phyloP scores from a whole-genome alignment of 2,329 filamentous ascomycete species.

The Nigrograna mackinnonii region DNA sequence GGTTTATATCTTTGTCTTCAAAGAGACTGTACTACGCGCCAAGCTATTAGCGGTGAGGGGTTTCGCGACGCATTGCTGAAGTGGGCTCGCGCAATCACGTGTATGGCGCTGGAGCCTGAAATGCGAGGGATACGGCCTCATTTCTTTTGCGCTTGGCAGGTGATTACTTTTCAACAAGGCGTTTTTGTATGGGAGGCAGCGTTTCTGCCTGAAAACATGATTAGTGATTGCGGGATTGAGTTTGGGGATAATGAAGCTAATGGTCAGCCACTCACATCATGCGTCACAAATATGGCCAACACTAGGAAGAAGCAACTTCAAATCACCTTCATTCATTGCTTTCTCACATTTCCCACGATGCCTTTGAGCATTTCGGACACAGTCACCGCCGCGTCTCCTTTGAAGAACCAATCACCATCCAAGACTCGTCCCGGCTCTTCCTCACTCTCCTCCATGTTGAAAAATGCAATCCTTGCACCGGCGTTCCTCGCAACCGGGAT shows the following conservation, averaged over 20 bases:
- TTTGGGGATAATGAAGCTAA: no score
- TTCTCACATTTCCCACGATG: no score
- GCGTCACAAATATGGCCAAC: no score
- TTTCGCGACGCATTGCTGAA: slow-evolving; percentile 8
- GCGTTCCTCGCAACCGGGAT: slow-evolving; percentile 13
- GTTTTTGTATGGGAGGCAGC: no score
- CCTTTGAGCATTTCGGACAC: slow-evolving; percentile 51
- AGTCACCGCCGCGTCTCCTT: slow-evolving; percentile 60
- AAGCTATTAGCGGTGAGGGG: slow-evolving; percentile 6
- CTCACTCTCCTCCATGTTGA: slow-evolving; percentile 17
- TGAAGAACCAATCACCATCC: slow-evolving; percentile 60
- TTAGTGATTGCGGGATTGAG: no score
- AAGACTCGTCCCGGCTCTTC: slow-evolving; percentile 29
- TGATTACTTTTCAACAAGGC: no score
- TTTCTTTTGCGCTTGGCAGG: no score
- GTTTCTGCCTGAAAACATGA: no score
- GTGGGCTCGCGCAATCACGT: slow-evolving; percentile 13
- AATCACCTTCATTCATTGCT: no score
- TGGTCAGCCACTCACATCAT: no score
- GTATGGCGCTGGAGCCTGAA: slow-evolving; percentile 15
- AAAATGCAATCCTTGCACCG: slow-evolving; percentile 14
- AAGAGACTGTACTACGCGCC: slow-evolving; percentile 3
- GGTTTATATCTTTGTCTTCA: slow-evolving; percentile 3
- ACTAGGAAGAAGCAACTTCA: no score
- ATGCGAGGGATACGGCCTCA: slow-evolving; percentile 10